A percentile compares a stretch with the other conserved stretches of the same genome.
Evolutionary conservation across 768 basidiomycete species (phyloP).

Genomic region (Tephrocybe sp.): DNA sequence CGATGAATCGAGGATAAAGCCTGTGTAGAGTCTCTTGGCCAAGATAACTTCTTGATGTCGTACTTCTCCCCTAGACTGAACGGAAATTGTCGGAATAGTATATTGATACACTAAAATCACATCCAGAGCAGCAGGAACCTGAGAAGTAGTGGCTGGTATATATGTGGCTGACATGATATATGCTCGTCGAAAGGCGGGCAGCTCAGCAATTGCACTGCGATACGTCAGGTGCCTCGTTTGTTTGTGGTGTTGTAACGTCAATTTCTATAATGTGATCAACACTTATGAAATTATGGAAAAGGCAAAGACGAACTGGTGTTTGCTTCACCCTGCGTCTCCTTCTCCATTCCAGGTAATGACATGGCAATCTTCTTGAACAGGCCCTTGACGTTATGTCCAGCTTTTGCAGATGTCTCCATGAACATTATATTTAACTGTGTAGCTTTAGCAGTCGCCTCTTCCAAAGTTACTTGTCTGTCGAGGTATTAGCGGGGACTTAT

Average conservation of each 20-base stretch:
- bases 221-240: constrained; percentile 77
- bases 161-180: constrained; percentile 16
- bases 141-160: constrained; percentile 15
- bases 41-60: neutral
- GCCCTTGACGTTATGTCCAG: constrained; percentile 98
- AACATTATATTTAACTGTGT: constrained; percentile 94
- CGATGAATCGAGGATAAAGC: constrained; percentile 84
- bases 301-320: constrained; percentile 41
- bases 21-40: neutral
- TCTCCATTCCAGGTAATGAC: constrained; percentile 96
- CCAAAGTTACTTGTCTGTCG: constrained; percentile 93
- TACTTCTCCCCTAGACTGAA: neutral
- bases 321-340: constrained; percentile 60
- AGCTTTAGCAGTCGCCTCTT: constrained; percentile 91
- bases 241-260: constrained; percentile 76
- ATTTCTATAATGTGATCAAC: constrained; percentile 58
- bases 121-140: constrained; percentile 9
- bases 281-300: neutral
- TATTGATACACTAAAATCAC: constrained; percentile 21
- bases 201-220: constrained; percentile 80
- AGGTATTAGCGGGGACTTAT: constrained; percentile 10
- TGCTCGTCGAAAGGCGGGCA: constrained; percentile 10
- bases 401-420: constrained; percentile 99
- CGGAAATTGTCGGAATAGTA: constrained; percentile 10
- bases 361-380: constrained; percentile 99